Evolutionary conservation across 768 basidiomycete species (phyloP), one percentile per base, ranked within the genome.

Genomic region (Mycena metata): DNA sequence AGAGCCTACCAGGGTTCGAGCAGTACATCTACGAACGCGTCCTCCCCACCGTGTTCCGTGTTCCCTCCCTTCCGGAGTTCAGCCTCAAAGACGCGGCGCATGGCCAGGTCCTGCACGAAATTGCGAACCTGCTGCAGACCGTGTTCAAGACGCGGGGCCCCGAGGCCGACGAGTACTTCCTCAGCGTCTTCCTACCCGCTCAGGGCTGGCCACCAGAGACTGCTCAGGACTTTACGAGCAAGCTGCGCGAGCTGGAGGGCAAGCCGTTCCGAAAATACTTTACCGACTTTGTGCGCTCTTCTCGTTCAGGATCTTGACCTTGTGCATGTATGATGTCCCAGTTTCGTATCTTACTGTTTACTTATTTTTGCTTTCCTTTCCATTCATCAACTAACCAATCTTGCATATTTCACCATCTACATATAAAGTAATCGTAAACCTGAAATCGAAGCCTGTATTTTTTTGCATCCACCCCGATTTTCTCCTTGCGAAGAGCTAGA

Each of bases 1-100:
- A 79, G 58, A 81, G 84, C 13, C 79, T 99, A 49, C 95, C 96
- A 13, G 96, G 97, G 0, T 98, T 98, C 72, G 96, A 98, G 72
- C 87, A 89, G 16, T 96, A 96, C 77, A 87, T 97, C 35, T 99
- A 99, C 74, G 92, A 96, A 69, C 88, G 90, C 15, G 80, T 97
- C 39, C 83, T 99, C 58, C 94, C 95, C 13, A 82, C 89, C 3
- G 91, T 91, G 24, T 98, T 99, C 78, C 86, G 89, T 10, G 88
- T 98, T 5, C 88, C 95, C 1, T 90, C 93, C 13, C 83, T 86
- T 11, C 89, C 92, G 0, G 88, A 90, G 45, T 94, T 98, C 77
- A 96, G 96, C 75, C 83, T 92, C 71, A 94, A 94, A 76, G 96
- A 98, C 75, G 33, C 10, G 24, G 49, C 43, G 39, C 52, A 45